Percentiles rank a stretch among this genome's conserved stretches.
Conservation (phyloP, 2,329 filamentous ascomycete species). For the Fusarium graminum region DNA sequence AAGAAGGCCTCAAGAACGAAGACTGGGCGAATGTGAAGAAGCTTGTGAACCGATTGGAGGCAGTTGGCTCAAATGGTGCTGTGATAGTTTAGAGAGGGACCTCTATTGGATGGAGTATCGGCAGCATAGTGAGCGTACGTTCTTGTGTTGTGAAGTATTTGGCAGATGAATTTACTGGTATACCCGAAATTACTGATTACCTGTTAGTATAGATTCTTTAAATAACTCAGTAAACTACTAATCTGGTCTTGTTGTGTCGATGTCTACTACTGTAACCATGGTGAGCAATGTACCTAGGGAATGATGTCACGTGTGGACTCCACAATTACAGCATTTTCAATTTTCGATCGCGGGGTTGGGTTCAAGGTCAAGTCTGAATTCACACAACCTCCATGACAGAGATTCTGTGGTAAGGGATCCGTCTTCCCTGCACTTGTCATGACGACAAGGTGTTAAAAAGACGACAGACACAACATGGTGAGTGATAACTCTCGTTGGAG, state of each 20-base stretch:
- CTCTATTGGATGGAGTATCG: conserved; percentile 35
- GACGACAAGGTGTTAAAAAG: conserved; percentile 8
- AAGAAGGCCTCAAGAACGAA: conserved; percentile 84
- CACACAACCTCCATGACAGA: conserved; percentile 1
- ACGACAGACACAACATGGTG: conserved; percentile 26
- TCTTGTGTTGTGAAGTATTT: conserved; percentile 38
- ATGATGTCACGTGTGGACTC: conserved; percentile 31
- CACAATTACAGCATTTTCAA: conserved; percentile 20
- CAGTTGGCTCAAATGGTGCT: conserved; percentile 64
- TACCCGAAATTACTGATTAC: conserved; percentile 36
- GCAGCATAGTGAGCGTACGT: conserved; percentile 32
- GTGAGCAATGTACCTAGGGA: no score
- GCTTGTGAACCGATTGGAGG: conserved; percentile 81
- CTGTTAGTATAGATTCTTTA: neutral
- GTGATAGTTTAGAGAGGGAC: conserved; percentile 55
- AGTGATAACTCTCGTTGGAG: conserved; percentile 14
- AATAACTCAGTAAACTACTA: no score
- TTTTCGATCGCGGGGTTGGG: conserved; percentile 17
- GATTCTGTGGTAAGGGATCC: neutral
- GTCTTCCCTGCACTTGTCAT: conserved; percentile 2
- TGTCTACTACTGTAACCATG: neutral
- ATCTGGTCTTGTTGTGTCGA: no score
- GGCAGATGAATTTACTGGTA: conserved; percentile 40
- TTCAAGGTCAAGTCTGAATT: neutral
- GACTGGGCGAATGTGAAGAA: conserved; percentile 97